Conservation (phyloP, 164 flowering plant species). For the Sedum album region DNA sequence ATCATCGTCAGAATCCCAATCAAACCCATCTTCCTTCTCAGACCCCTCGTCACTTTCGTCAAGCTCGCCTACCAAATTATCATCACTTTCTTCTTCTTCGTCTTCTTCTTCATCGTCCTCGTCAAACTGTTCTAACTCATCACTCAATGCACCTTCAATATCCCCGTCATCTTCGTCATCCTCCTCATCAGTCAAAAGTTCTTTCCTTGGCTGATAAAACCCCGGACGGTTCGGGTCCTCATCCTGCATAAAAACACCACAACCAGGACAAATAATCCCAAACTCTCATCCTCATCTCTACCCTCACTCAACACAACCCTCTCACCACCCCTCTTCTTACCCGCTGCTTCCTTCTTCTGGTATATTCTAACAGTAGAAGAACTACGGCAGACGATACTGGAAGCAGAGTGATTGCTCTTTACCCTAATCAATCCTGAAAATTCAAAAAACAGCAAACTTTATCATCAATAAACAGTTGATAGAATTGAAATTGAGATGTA, state of each 20-base stretch:
- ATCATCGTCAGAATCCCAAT: slow-evolving; percentile 62
- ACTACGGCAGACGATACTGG: neutral
- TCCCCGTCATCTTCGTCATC: slow-evolving; percentile 11
- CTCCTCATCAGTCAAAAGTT: slow-evolving; percentile 4
- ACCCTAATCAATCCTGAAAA: slow-evolving; percentile 7
- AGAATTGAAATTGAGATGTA: neutral
- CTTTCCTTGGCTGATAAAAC: slow-evolving; percentile 45
- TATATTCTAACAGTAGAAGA: slow-evolving; percentile 18
- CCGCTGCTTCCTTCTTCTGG: slow-evolving; percentile 7
- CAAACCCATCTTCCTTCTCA: slow-evolving; percentile 26
- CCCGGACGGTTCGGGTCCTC: slow-evolving; percentile 76
- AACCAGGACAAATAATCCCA: slow-evolving; percentile 81
- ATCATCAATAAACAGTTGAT: neutral
- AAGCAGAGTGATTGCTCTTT: slow-evolving; percentile 11
- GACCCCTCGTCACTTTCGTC: slow-evolving; percentile 29
- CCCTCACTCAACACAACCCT: slow-evolving; percentile 64
- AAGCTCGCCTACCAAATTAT: slow-evolving; percentile 13
- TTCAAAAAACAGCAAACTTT: neutral
- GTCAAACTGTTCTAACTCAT: slow-evolving; percentile 7
- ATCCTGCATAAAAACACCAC: slow-evolving; percentile 94
- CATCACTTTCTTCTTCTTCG: slow-evolving; percentile 14
- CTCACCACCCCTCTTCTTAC: slow-evolving; percentile 15
- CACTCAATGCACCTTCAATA: slow-evolving; percentile 13
- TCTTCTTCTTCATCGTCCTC: slow-evolving; percentile 24
- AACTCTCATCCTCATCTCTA: slow-evolving; percentile 67